phyloP scores from a whole-genome alignment of 331 rosid genomes.

The Rosa hybrid region DNA sequence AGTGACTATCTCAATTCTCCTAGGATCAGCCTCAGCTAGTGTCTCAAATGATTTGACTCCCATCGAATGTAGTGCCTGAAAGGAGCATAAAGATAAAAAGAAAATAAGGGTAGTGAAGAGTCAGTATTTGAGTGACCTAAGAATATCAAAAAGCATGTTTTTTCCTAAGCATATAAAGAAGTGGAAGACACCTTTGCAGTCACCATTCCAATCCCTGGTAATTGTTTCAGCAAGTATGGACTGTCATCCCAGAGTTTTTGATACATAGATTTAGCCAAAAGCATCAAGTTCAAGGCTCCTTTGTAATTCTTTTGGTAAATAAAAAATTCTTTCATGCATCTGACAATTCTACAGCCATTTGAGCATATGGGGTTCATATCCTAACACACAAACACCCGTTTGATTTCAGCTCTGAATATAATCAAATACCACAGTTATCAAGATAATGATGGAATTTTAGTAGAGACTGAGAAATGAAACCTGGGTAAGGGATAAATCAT shows the following conservation, averaged over 20 bases:
- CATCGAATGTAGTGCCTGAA: conserved; percentile 86
- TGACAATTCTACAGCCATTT: conserved; percentile 88
- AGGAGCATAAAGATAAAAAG: conserved; percentile 21
- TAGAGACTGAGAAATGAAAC: conserved; percentile 34
- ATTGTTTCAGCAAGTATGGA: conserved; percentile 81
- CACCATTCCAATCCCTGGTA: conserved; percentile 96
- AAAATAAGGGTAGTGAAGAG: conserved; percentile 15
- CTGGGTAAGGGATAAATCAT: conserved; percentile 87
- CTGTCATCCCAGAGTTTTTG: conserved; percentile 98
- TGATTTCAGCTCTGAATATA: conserved; percentile 18
- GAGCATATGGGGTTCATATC: conserved; percentile 89
- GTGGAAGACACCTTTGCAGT: conserved; percentile 72
- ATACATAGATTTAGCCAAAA: conserved; percentile 77
- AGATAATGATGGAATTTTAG: conserved; percentile 5
- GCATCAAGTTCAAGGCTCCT: conserved; percentile 72
- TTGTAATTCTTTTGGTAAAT: conserved; percentile 72
- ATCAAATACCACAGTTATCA: conserved; percentile 19
- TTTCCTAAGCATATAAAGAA: conserved; percentile 8
- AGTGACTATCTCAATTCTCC: conserved; percentile 92
- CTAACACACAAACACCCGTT: conserved; percentile 45
- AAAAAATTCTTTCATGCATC: conserved; percentile 92
- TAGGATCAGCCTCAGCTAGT: conserved; percentile 89
- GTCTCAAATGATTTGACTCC: conserved; percentile 73
- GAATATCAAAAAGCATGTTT: not conserved
- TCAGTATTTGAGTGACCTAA: conserved; percentile 1